Evolutionary conservation across 805 yeast species (phyloP).

Genomic region (Pichia phayaonensis): DNA sequence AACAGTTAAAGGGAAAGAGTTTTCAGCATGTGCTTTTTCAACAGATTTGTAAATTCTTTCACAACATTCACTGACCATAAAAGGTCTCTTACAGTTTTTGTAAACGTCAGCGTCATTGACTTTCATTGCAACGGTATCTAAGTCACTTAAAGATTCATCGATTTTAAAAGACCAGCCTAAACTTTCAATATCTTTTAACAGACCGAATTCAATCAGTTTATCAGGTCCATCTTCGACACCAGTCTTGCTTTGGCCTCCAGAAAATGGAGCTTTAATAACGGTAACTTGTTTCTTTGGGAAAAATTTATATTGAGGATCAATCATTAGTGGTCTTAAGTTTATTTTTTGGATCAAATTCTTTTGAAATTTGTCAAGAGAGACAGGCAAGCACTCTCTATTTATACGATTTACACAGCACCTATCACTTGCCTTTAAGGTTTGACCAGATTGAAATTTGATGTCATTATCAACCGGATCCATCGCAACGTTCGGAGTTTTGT

Average conservation of each 20-base stretch:
- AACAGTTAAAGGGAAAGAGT: constrained; percentile 66
- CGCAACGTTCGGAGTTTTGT: background rate
- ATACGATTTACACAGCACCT: too few relatives aligned
- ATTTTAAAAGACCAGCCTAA: constrained; percentile 67
- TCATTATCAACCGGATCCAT: background rate
- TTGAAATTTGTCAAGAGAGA: too few relatives aligned
- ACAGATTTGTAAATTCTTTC: constrained; percentile 57
- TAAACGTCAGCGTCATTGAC: constrained; percentile 41
- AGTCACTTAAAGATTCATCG: constrained; percentile 45
- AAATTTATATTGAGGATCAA: constrained; percentile 37
- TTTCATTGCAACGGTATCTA: constrained; percentile 38
- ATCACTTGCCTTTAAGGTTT: background rate
- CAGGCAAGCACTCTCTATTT: background rate
- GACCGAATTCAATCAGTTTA: constrained; percentile 64
- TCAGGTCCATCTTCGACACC: constrained; percentile 97
- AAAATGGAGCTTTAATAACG: constrained; percentile 84
- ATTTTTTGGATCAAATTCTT: background rate
- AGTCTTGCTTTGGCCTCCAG: constrained; percentile 90
- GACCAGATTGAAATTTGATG: background rate
- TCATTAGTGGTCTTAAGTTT: background rate
- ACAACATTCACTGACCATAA: constrained; percentile 69
- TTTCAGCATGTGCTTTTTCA: constrained; percentile 37
- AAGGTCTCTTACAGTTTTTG: constrained; percentile 60
- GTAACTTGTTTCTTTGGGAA: constrained; percentile 49
- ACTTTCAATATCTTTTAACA: constrained; percentile 49